A percentile compares a stretch with the other conserved stretches of the same genome.
phyloP scores from a whole-genome alignment of 176 grass and related monocot genomes.

The Secale cereale region DNA sequence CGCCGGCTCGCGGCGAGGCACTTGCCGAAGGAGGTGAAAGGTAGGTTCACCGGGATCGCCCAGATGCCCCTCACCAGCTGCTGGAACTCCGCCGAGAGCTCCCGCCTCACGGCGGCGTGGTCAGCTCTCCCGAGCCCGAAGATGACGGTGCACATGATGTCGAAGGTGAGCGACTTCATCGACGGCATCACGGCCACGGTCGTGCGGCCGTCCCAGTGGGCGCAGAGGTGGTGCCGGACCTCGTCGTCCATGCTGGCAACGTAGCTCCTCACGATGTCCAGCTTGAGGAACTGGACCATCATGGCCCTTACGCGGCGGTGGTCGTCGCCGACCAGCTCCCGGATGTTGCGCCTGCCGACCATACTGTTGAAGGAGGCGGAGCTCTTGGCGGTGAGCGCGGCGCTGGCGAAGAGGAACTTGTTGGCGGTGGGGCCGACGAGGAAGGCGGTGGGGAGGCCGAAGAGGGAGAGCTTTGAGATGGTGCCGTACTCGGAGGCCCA shows the following conservation, averaged over 20 bases:
- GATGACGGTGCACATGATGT: constrained; percentile 29
- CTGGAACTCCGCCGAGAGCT: constrained; percentile 26
- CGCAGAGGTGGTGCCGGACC: constrained; percentile 22
- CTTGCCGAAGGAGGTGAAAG: constrained; percentile 26
- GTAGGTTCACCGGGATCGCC: constrained; percentile 25
- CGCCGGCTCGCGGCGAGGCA: constrained; percentile 38
- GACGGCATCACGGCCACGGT: constrained; percentile 29
- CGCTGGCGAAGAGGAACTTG: constrained; percentile 38
- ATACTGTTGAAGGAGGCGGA: constrained; percentile 14
- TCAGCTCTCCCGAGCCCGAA: constrained; percentile 10
- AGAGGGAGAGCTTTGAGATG: constrained; percentile 33
- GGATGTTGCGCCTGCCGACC: constrained; percentile 1
- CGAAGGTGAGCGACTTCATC: constrained; percentile 43
- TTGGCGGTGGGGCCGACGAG: constrained; percentile 6
- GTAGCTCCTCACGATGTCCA: constrained; percentile 19
- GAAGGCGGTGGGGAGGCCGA: constrained; percentile 18
- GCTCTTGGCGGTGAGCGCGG: not conserved
- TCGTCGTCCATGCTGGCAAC: constrained; percentile 28
- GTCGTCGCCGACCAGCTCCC: constrained; percentile 26
- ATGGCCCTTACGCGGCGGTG: constrained; percentile 31
- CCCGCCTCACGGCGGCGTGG: not conserved
- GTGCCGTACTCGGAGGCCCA: not conserved
- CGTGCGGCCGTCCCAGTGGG: not conserved
- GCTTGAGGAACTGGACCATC: constrained; percentile 29
- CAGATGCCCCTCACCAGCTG: constrained; percentile 25